A percentile compares a stretch with the other conserved stretches of the same genome.
These are phyloP conservation scores for Nitzschia sp. DNA, from an alignment of 108 stramenopile species.

Conservation along the genomic window DNA sequence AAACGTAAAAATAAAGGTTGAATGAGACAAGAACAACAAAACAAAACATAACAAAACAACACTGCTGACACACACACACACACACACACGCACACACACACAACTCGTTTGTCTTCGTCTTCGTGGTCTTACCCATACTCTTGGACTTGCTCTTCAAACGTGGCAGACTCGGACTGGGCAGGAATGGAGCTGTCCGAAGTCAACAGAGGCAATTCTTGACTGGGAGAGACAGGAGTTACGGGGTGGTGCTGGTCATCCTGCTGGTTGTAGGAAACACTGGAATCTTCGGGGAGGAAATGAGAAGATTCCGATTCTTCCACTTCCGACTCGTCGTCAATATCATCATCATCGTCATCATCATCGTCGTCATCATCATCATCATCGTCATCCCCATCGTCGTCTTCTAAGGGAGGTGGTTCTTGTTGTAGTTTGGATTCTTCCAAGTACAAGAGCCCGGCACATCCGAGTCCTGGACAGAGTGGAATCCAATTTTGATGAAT, in stretches of 20 bases:
- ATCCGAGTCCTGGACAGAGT: conserved; percentile 51
- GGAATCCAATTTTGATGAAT: conserved; percentile 54
- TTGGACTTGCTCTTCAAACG: conserved; percentile 18
- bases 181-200: neutral
- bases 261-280: conserved; percentile 1
- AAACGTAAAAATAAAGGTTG: neutral
- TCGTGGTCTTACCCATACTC: conserved; percentile 22
- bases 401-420: neutral
- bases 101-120: too few relatives aligned
- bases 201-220: neutral
- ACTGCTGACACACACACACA: too few relatives aligned
- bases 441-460: conserved; percentile 42
- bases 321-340: neutral
- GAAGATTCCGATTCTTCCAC: conserved; percentile 7
- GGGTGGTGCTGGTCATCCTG: neutral
- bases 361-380: conserved; percentile 19
- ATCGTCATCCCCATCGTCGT: conserved; percentile 21
- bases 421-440: conserved; percentile 14
- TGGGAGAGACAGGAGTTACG: neutral
- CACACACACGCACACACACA: too few relatives aligned
- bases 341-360: conserved; percentile 9
- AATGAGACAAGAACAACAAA: neutral
- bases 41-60: too few relatives aligned
- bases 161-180: neutral
- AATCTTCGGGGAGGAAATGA: conserved; percentile 6